Evolutionary conservation across 495 filamentous ascomycete species (phyloP), one percentile per base, ranked within the genome.

Genomic region (Aspergillus steynii): DNA sequence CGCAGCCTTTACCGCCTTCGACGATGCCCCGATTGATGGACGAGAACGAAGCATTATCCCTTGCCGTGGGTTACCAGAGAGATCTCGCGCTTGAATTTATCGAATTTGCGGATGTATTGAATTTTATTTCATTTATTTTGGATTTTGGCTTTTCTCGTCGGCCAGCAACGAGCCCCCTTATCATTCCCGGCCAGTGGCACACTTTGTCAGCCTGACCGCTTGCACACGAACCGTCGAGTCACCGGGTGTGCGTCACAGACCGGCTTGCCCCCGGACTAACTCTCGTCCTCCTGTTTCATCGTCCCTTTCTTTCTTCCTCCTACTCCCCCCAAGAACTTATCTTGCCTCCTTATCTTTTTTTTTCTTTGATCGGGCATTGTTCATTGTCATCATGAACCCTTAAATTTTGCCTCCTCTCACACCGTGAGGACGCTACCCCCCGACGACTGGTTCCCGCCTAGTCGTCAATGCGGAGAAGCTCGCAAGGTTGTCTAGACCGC

Each of bases 381-480:
- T 49, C 9, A 20, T 52, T 42, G 34, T 64, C 46, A 67, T 31
- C 50, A 70, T 70, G 68, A 60, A 57, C 61, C 61, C 67, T 50
- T 70, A 52, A 70, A 55, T 53, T 53, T 31, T 59, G 47, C 29
- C 49, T 60, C 50, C 53, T 50, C 67, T 58, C 71, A 69, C 65
- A 59, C 64, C 62, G 66, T 71, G 65, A 65, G 56, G 61, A 69
- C 63, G 65, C 68, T 62, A 49, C 58, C 59, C 50, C 53, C 50
- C 58, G 34, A 53, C 51, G 55, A 53, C 58, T 70, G 62, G 65
- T 61, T 50, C 65, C 66, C 61, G 61, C 57, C 65, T 55, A 46
- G 54, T 66, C 56, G 65, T 78, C 55, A 63, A 74, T 80, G 77
- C 76, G 77, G 76, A 78, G 76, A 79, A 79, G 77, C 74, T 75